phyloP scores from a whole-genome alignment of 805 yeast species.

The Yamadazyma sp. region DNA sequence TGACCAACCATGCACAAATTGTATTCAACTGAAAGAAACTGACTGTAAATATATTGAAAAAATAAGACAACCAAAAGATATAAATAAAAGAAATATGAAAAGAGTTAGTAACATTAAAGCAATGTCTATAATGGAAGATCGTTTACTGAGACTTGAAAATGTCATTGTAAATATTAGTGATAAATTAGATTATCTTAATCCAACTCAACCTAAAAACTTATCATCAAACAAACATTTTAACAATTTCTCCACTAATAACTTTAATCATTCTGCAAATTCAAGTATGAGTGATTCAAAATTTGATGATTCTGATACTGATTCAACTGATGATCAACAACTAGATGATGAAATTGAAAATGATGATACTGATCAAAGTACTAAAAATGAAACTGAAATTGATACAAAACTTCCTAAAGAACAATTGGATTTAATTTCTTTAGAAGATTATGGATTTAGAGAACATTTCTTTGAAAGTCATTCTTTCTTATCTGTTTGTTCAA shows the following conservation, averaged over 20 bases:
- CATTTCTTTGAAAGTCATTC: conserved; percentile 37
- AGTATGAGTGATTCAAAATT: neutral
- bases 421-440: neutral
- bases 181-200: conserved; percentile 15
- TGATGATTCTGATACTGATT: no score
- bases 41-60: conserved; percentile 24
- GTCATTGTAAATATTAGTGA: conserved; percentile 17
- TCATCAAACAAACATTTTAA: no score
- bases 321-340: neutral
- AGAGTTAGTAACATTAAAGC: conserved; percentile 10
- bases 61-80: conserved; percentile 8
- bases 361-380: conserved; percentile 12
- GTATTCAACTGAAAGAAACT: conserved; percentile 17
- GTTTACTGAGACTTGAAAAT: conserved; percentile 21
- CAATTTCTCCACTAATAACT: no score
- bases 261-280: no score
- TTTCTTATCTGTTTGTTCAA: conserved; percentile 31
- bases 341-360: conserved; percentile 4
- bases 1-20: conserved; percentile 26
- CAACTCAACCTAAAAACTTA: no score
- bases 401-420: conserved; percentile 1
- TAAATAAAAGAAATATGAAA: conserved; percentile 1
- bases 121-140: conserved; percentile 16
- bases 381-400: conserved; percentile 14
- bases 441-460: conserved; percentile 6